phyloP scores from a whole-genome alignment of 495 filamentous ascomycete species.

The Podospora appendiculata region DNA sequence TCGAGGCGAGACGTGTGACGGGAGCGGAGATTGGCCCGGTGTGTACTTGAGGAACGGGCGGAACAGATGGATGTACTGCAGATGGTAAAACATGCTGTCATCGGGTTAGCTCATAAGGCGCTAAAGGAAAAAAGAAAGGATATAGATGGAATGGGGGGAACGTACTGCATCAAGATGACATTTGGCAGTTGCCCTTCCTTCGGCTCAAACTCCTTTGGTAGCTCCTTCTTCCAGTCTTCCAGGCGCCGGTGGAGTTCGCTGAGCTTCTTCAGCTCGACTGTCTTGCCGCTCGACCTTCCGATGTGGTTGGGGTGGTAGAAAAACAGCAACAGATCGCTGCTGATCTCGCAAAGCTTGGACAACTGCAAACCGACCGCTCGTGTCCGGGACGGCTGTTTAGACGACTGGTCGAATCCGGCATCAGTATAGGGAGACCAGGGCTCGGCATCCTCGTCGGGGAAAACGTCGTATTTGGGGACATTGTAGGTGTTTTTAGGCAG shows the following conservation, averaged over 20 bases:
- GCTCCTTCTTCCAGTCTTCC: slow-evolving; percentile 81
- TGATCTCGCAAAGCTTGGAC: slow-evolving; percentile 81
- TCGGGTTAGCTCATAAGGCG: slow-evolving; percentile 19
- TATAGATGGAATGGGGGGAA: slow-evolving; percentile 9
- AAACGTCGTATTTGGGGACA: slow-evolving; percentile 83
- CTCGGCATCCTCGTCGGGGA: slow-evolving; percentile 80
- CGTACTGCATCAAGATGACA: slow-evolving; percentile 92
- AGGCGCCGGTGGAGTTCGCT: slow-evolving; percentile 85
- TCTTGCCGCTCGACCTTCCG: slow-evolving; percentile 49
- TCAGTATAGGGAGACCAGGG: slow-evolving; percentile 88
- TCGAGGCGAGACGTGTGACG: slow-evolving; percentile 81
- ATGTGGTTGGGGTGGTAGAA: slow-evolving; percentile 80
- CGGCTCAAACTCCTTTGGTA: slow-evolving; percentile 82
- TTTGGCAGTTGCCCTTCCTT: slow-evolving; percentile 84
- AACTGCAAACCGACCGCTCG: slow-evolving; percentile 78
- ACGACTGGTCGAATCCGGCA: slow-evolving; percentile 57
- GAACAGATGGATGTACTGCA: slow-evolving; percentile 94
- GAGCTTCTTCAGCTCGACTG: slow-evolving; percentile 82
- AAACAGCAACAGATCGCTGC: slow-evolving; percentile 75
- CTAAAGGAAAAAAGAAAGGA: background rate
- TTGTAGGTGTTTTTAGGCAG: slow-evolving; percentile 68
- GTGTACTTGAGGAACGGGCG: slow-evolving; percentile 93
- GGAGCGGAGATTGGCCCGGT: slow-evolving; percentile 69
- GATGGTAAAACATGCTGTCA: slow-evolving; percentile 88
- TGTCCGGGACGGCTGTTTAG: slow-evolving; percentile 74